phyloP scores from a whole-genome alignment of 169 alveolate species.

The Babesia ovata region DNA sequence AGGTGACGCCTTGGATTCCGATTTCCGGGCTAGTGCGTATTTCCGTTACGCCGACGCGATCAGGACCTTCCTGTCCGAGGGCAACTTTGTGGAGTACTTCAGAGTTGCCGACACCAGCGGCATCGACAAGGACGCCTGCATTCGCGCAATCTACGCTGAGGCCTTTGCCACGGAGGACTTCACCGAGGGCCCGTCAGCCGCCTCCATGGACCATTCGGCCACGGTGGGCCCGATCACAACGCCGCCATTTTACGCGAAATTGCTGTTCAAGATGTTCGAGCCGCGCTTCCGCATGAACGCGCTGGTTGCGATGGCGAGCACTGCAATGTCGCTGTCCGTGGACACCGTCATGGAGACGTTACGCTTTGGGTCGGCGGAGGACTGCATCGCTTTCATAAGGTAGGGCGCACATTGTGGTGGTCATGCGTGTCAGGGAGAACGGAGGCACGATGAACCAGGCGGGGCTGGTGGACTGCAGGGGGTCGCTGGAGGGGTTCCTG shows the following conservation, averaged over 20 bases:
- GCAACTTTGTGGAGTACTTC: conserved; percentile 56
- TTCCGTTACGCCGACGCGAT: conserved; percentile 48
- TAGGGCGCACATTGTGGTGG: background rate
- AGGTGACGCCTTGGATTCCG: conserved; percentile 18
- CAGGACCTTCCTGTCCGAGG: conserved; percentile 49
- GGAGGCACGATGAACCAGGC: conserved; percentile 22
- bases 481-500: conserved; percentile 32
- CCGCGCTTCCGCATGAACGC: conserved; percentile 58
- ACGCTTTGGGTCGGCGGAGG: conserved; percentile 23
- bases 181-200: conserved; percentile 5
- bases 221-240: background rate
- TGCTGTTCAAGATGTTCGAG: conserved; percentile 66
- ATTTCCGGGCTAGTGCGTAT: conserved; percentile 28
- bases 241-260: conserved; percentile 48
- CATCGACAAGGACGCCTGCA: conserved; percentile 9
- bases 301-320: conserved; percentile 43
- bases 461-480: conserved; percentile 48
- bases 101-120: conserved; percentile 55
- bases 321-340: conserved; percentile 29
- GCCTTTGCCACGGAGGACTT: conserved; percentile 41
- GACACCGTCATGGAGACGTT: conserved; percentile 24
- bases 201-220: background rate
- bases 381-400: conserved; percentile 54
- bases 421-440: conserved; percentile 23
- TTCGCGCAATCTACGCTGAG: conserved; percentile 29